These are phyloP conservation scores for Gyromitra esculenta DNA, from an alignment of 2,329 filamentous ascomycete species.

Conservation along the genomic window DNA sequence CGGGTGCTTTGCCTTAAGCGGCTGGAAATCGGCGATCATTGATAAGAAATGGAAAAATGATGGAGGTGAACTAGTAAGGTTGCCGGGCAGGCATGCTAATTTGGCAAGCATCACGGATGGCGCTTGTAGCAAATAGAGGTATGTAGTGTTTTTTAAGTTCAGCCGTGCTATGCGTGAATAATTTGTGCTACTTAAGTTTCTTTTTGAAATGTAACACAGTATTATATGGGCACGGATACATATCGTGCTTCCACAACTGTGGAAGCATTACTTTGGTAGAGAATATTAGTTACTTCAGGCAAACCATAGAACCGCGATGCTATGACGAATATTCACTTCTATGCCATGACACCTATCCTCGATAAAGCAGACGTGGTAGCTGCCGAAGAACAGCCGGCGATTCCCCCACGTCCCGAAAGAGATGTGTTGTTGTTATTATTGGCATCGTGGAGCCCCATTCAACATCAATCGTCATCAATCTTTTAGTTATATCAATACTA, in stretches of 20 bases:
- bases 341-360: not conserved
- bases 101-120: constrained; percentile 13
- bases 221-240: not conserved
- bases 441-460: not conserved
- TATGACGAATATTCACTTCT: constrained; percentile 4
- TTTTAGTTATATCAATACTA: not conserved
- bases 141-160: not conserved
- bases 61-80: not conserved
- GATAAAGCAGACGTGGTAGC: not conserved
- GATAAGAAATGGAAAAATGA: constrained; percentile 9
- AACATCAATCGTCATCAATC: not conserved
- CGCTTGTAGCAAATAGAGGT: not conserved
- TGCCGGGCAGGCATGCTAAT: constrained; percentile 13
- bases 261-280: not conserved
- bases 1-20: constrained; percentile 30
- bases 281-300: not conserved
- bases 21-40: constrained; percentile 26
- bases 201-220: not conserved
- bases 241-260: not conserved
- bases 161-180: not conserved
- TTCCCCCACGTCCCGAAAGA: not conserved
- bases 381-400: not conserved
- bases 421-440: not conserved
- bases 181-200: not conserved
- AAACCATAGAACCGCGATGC: not conserved